Percentiles rank a stretch among this genome's conserved stretches.
These are phyloP conservation scores for Lipomyces chichibuensis DNA, from an alignment of 805 yeast species.

Conservation along the genomic window DNA sequence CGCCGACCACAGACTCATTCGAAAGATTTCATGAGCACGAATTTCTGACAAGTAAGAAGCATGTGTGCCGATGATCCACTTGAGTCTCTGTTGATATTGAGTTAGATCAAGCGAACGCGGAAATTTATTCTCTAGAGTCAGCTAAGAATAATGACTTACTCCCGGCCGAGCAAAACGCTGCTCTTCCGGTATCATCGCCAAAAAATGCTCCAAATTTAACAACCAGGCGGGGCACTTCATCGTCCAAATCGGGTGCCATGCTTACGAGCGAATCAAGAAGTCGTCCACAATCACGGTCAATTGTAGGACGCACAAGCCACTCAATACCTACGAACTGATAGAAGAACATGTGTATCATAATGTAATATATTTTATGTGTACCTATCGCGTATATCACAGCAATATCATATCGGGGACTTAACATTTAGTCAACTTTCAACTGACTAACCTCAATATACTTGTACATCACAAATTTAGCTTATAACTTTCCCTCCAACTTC, in stretches of 20 bases:
- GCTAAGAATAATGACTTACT: not conserved
- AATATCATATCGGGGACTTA: not conserved
- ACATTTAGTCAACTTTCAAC: not conserved
- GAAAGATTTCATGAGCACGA: slow-evolving; percentile 19
- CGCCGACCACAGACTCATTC: slow-evolving; percentile 31
- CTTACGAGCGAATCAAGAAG: not conserved
- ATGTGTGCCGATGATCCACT: not conserved
- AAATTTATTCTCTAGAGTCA: not conserved
- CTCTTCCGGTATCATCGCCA: not conserved
- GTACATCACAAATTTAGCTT: not conserved
- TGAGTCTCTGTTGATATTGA: not conserved
- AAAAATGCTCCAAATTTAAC: not conserved
- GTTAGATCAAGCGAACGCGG: not conserved
- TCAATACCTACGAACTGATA: slow-evolving; percentile 21
- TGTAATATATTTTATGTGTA: not conserved
- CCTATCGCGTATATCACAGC: not conserved
- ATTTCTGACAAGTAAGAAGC: slow-evolving; percentile 14
- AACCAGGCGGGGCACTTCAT: not conserved
- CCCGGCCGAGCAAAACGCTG: not conserved
- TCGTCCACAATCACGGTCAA: not conserved
- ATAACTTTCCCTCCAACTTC: slow-evolving; percentile 40
- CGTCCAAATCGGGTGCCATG: not conserved
- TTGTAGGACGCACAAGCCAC: slow-evolving; percentile 8
- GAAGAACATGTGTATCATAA: not conserved
- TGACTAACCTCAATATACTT: not conserved